Base-by-base conservation (phyloP, 176 grass and related monocot species). In the Musa troglodytarum region DNA sequence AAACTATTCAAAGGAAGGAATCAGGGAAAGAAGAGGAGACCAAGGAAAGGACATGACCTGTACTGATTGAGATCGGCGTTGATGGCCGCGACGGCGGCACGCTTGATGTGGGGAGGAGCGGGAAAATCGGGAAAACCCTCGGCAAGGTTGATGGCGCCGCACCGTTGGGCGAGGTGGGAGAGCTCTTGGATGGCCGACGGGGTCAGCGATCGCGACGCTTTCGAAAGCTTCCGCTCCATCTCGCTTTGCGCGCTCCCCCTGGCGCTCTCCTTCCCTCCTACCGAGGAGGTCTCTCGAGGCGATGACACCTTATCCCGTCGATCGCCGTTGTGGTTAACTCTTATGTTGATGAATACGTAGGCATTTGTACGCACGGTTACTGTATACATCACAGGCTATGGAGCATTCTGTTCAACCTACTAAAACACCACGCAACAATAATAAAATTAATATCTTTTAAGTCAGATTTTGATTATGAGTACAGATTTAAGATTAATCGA, bases 51-150 rank as follows among this genome's bases (percentile, higher is more conserved):
- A 54, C 16, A 20, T 9, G 2, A 92, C 93, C 88, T 93, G 84
- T 97, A 97, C 80, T 97, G 94, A 86, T 97, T 97, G 82, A 71
- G 63, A 78, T 97, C 86, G 51, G 81, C 76, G 64, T 74, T 68
- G 77, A 93, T 93, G 86, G 93, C 90, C 26, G 85, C 71, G 50
- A 82, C 34, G 6, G 93, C 90, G 52, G 90, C 82, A 53, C 61
- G 77, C 84, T 97, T 97, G 78, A 93, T 23, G 72, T 86, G 79
- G 10, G 63, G 43, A 34, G 88, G 88, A 8, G 90, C 90, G 26
- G 94, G 82, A 86, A 97, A 97, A 83, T 97, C 88, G 6, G 90
- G 94, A 84, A 87, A 97, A 20, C 90, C 94, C 84, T 93, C 94
- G 74, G 90, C 88, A n/a, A 97, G 86, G 88, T 97, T 93, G 82